Evolutionary conservation across 306 rosid genomes (phyloP), one percentile per base, ranked within the genome.

Genomic region (Adenanthera pavonina): DNA sequence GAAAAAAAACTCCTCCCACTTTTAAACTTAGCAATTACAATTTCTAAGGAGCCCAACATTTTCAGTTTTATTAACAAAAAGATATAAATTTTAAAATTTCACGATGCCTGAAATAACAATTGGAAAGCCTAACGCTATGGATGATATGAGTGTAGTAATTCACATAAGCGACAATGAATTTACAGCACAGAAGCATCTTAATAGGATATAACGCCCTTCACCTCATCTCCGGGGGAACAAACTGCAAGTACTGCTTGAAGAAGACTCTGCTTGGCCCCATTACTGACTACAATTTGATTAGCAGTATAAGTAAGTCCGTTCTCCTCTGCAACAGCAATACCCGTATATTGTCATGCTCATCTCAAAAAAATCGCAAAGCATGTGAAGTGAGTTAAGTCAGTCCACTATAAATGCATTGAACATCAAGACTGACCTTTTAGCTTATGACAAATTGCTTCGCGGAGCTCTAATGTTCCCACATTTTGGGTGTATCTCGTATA

Each of bases 221-320:
- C 99, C 92, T 95, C 98, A 69, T 95, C 97, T 34, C 98, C 96
- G 0, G 99, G 97, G 34, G 97, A 84, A 79, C 98, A 95, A 82
- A 95, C 98, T 8, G 99, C 98, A 51, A 91, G 84, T 48, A 93
- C 77, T 5, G 97, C 98, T 79, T 95, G 99, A 76, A 89, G 14
- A 85, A 85, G 30, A 85, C 96, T 86, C 90, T 95, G 99, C 85
- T 95, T 95, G 69, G 99, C 99, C 81, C 99, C 99, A 81, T 95
- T 95, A 80, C 97, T 92, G 79, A 95, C 91, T 60, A 95, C 82
- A 61, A 95, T 80, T 85, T 92, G 93, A 87, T 95, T 94, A 38
- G 96, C 87, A n/a, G 93, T 86, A 68, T 92, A 95, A 15, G 83
- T 84, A 60, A 95, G 79, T 59, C 93, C 96, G 72, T 95, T 95